phyloP scores from a whole-genome alignment of 176 grass and related monocot species.

The Triticum dicoccoides region DNA sequence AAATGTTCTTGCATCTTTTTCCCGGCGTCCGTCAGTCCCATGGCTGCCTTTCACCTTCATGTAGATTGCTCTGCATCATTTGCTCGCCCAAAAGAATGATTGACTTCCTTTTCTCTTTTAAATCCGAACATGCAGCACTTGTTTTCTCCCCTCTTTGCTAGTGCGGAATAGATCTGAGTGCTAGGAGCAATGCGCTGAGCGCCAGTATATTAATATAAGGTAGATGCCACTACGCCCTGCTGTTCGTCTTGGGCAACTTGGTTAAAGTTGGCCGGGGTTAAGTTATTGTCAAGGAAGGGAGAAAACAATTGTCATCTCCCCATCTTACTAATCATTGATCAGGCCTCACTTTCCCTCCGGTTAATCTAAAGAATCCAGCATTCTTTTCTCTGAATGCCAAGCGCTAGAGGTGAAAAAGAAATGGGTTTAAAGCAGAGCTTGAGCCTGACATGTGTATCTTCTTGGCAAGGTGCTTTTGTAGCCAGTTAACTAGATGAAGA shows the following conservation, averaged over 20 bases:
- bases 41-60: constrained; percentile 21
- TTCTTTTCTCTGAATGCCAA: constrained; percentile 32
- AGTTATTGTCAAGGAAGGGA: constrained; percentile 33
- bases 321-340: constrained; percentile 59
- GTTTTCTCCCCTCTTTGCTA: constrained; percentile 23
- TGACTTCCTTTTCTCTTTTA: constrained; percentile 22
- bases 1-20: background rate
- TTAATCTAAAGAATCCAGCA: constrained; percentile 30
- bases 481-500: constrained; percentile 15
- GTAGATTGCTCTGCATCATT: constrained; percentile 24
- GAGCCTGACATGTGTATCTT: constrained; percentile 12
- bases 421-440: constrained; percentile 23
- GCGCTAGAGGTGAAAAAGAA: constrained; percentile 1
- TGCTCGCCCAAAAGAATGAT: constrained; percentile 13
- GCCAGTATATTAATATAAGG: constrained; percentile 27
- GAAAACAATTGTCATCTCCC: constrained; percentile 56
- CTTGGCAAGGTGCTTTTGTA: constrained; percentile 14
- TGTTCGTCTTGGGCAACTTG: constrained; percentile 52
- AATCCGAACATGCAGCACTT: constrained; percentile 32
- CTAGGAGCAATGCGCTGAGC: constrained; percentile 27
- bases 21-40: constrained; percentile 17
- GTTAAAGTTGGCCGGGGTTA: constrained; percentile 42
- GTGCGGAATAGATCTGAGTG: constrained; percentile 39
- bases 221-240: constrained; percentile 44
- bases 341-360: constrained; percentile 28